A percentile compares a stretch with the other conserved stretches of the same genome.
phyloP scores from a whole-genome alignment of 768 basidiomycete genomes.

The Mycena polygramma region DNA sequence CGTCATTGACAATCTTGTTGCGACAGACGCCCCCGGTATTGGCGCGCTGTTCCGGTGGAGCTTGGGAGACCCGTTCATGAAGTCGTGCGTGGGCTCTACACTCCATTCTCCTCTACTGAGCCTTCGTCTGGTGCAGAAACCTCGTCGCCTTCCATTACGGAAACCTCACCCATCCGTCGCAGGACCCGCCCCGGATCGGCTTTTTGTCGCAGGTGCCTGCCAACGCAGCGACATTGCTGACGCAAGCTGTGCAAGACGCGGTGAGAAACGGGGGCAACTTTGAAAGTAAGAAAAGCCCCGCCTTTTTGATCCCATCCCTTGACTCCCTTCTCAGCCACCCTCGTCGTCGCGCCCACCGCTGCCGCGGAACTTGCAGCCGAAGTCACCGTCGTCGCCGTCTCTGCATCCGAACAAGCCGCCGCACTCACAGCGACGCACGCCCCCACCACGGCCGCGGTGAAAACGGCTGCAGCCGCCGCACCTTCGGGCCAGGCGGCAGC shows the following conservation, averaged over 20 bases:
- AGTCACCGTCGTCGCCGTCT: constrained; percentile 35
- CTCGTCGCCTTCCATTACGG: constrained; percentile 80
- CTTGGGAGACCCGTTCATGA: constrained; percentile 78
- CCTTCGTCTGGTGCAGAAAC: constrained; percentile 52
- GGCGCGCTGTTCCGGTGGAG: constrained; percentile 77
- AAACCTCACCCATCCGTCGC: constrained; percentile 74
- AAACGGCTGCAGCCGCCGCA: not conserved
- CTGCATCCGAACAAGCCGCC: constrained; percentile 25
- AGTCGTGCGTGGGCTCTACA: constrained; percentile 63
- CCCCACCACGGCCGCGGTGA: not conserved
- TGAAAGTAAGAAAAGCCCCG: constrained; percentile 43
- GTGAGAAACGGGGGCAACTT: constrained; percentile 54
- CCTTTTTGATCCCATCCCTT: not conserved
- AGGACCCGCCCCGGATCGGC: constrained; percentile 77
- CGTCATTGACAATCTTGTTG: constrained; percentile 65
- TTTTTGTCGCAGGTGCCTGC: constrained; percentile 72
- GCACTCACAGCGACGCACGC: constrained; percentile 21
- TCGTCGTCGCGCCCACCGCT: constrained; percentile 53
- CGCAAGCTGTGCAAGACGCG: constrained; percentile 53
- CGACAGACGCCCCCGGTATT: constrained; percentile 69
- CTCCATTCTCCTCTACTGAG: not conserved
- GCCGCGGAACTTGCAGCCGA: constrained; percentile 44
- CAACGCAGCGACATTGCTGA: constrained; percentile 58
- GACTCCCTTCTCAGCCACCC: constrained; percentile 39
- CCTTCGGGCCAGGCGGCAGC: not conserved